Base-by-base conservation (phyloP, 202 grass and related monocot species). In the Digitaria exilis region DNA sequence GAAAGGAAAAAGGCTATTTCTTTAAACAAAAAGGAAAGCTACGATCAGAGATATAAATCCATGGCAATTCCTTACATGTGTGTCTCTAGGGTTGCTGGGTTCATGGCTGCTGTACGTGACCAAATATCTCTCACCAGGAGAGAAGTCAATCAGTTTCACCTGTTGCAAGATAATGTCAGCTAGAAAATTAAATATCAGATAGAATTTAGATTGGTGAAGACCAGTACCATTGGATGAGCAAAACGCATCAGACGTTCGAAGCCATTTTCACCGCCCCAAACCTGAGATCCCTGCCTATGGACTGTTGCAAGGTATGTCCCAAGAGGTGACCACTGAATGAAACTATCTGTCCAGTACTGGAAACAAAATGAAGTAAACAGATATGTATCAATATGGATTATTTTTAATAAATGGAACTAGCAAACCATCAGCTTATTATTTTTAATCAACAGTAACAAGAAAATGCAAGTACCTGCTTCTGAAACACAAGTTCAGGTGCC, bases 61-160 rank as follows among this genome's bases (percentile, higher is more conserved):
- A 43, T 22, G n/a, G 25, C 25, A 56, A 24, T 43, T 63, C 32
- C 86, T 91, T 94, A 97, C 92, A 71, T 97, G 92, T 65, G 92
- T 92, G 22, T 94, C 94, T 42, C 88, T 87, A 63, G 92, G 94
- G 69, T 97, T 97, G 90, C 89, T 97, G 55, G 94, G 94, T 64
- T 97, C 92, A 54, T 94, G 90, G 68, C 92, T 97, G 84, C 94
- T 97, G 60, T 94, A 97, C 66, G 92, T 92, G 24, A 97, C 34
- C 49, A 97, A 84, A 71, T 84, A 94, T 62, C 80, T 97, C 85
- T 97, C 94, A n/a, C 90, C 79, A 79, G 94, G 92, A 83, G 92
- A 97, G 69, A 97, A 94, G 86, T 97, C 94, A 73, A 97, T 94
- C 71, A 92, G 69, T 88, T 94, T 97, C 26, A 97, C 88, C 94